Conservation (phyloP, 164 flowering plant species). For the Stephania japonica region DNA sequence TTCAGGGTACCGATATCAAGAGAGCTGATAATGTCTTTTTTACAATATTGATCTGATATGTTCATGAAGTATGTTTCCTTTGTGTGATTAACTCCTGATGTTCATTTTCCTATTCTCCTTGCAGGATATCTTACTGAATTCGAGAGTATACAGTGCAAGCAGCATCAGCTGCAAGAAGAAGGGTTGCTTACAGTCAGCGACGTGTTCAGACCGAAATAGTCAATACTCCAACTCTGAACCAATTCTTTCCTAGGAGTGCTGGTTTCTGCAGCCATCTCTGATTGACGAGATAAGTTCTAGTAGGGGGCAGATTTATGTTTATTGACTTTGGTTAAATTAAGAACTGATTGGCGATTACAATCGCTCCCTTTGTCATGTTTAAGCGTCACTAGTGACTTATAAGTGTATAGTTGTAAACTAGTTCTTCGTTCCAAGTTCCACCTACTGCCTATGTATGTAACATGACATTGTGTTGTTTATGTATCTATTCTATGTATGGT, state of each 20-base stretch:
- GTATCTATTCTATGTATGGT: too few species aligned
- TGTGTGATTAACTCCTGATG: not conserved
- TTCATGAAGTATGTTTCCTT: not conserved
- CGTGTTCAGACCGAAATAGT: not conserved
- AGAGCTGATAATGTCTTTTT: constrained; percentile 24
- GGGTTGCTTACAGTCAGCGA: not conserved
- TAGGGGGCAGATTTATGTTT: not conserved
- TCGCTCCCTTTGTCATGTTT: too few species aligned
- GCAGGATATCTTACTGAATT: not conserved
- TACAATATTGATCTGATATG: constrained; percentile 7
- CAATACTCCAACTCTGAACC: not conserved
- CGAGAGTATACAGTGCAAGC: not conserved
- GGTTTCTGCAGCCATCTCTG: not conserved
- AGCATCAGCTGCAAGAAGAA: not conserved
- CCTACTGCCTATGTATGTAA: too few species aligned
- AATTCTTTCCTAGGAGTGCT: not conserved
- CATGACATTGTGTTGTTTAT: too few species aligned
- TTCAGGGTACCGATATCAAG: constrained; percentile 28
- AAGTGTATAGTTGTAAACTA: too few species aligned
- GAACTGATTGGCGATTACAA: not conserved
- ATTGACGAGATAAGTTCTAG: not conserved
- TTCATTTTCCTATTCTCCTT: not conserved
- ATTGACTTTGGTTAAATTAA: not conserved
- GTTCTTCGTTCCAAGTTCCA: too few species aligned
- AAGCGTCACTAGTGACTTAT: too few species aligned